Evolutionary conservation across 371 early-diverging fungal species (phyloP).

Genomic region (Phascolomyces articulosus): DNA sequence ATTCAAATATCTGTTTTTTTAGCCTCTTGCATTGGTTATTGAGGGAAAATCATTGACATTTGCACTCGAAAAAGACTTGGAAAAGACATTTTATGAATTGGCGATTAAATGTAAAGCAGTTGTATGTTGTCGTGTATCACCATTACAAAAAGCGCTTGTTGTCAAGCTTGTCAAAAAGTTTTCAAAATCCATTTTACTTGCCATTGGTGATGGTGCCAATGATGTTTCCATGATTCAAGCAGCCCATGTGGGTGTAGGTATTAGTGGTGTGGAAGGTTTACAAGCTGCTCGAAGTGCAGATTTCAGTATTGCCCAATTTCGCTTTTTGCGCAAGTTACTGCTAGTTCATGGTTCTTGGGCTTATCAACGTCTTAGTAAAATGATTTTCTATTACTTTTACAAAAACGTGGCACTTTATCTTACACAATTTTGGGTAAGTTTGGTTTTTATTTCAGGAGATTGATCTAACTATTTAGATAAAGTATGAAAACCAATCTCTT

Average conservation of each 20-base stretch:
- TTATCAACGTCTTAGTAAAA: constrained; percentile 86
- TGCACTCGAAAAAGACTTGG: constrained; percentile 71
- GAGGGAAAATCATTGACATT: constrained; percentile 71
- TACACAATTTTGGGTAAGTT: constrained; percentile 93
- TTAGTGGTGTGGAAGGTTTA: constrained; percentile 96
- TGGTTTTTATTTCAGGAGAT: too few relatives aligned
- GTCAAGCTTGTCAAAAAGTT: constrained; percentile 85
- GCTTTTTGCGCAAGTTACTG: constrained; percentile 83
- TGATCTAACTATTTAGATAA: too few relatives aligned
- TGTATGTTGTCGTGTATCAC: constrained; percentile 93
- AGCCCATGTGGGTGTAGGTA: constrained; percentile 97
- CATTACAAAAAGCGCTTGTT: constrained; percentile 92
- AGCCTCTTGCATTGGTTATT: constrained; percentile 70
- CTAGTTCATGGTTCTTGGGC: constrained; percentile 95
- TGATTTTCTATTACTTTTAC: constrained; percentile 92
- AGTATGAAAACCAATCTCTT: too few relatives aligned
- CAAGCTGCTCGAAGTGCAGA: constrained; percentile 97
- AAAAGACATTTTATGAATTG: constrained; percentile 71
- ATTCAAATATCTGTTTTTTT: too few relatives aligned
- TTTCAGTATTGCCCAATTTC: constrained; percentile 95
- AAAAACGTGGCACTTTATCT: constrained; percentile 96
- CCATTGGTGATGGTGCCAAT: constrained; percentile 98
- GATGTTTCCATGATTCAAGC: constrained; percentile 99
- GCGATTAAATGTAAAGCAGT: constrained; percentile 84
- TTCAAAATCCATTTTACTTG: constrained; percentile 77